A percentile compares a stretch with the other conserved stretches of the same genome.
Evolutionary conservation across 768 basidiomycete genomes (phyloP).

Genomic region (Erythrobasidium yunnanense): DNA sequence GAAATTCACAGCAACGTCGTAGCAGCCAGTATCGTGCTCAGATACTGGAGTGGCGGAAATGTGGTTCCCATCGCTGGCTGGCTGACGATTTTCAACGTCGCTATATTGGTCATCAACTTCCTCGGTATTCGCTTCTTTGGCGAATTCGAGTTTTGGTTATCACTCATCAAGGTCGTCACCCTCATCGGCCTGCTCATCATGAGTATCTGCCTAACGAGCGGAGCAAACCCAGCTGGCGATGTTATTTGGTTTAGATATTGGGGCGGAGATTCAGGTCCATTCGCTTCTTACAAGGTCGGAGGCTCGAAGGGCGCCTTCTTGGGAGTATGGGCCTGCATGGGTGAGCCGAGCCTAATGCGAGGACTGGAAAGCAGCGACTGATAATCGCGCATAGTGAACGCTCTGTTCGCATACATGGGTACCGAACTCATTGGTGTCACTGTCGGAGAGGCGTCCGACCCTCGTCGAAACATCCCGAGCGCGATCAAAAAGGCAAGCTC

Average conservation of each 20-base stretch:
- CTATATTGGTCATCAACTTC: slow-evolving; percentile 26
- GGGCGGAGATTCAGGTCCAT: neutral
- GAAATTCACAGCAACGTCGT: slow-evolving; percentile 33
- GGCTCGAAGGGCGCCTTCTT: neutral
- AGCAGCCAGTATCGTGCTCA: slow-evolving; percentile 30
- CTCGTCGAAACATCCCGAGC: slow-evolving; percentile 45
- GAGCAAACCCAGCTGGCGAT: neutral
- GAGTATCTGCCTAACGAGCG: slow-evolving; percentile 50
- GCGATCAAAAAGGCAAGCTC: slow-evolving; percentile 62
- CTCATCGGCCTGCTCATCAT: slow-evolving; percentile 47
- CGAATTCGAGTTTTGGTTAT: slow-evolving; percentile 52
- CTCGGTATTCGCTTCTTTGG: slow-evolving; percentile 31
- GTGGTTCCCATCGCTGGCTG: slow-evolving; percentile 23
- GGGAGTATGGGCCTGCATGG: neutral
- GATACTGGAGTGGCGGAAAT: slow-evolving; percentile 29
- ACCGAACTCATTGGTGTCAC: slow-evolving; percentile 46
- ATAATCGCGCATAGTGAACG: neutral
- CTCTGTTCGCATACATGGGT: slow-evolving; percentile 40
- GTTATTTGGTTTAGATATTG: slow-evolving; percentile 17
- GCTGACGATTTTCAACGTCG: slow-evolving; percentile 28
- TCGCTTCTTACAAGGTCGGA: neutral
- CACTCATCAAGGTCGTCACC: slow-evolving; percentile 40
- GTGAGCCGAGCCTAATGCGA: neutral
- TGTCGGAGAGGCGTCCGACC: slow-evolving; percentile 47
- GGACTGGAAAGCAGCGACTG: neutral